Evolutionary conservation across 148 eudicot species (phyloP), one percentile per base, ranked within the genome.

Genomic region (Camellia japonica): DNA sequence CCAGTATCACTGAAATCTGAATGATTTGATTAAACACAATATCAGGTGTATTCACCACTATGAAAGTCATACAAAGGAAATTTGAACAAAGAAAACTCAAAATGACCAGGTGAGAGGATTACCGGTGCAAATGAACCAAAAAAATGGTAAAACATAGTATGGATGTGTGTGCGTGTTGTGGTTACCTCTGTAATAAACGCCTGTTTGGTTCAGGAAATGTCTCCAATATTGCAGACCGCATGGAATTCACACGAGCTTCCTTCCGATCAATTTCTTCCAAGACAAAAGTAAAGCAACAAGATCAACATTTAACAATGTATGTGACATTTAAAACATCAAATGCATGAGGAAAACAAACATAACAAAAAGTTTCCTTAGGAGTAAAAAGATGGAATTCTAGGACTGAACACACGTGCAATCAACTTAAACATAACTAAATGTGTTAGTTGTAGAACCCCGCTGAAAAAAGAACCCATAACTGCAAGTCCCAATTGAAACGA

Each of bases 181-280:
- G 80, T 18, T 75, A 94, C 99, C 99, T 92, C 82, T 96, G 99
- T 78, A 96, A 83, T 74, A 96, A 86, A n/a, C 99, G 90, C 83
- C 98, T 87, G 80, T 96, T 96, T 47, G 99, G 99, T 80, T 96
- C 99, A 70, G 99, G 99, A 86, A 96, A 94, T 20, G 95, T 90
- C 82, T 96, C 99, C 83, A 86, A 30, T 82, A 96, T 90, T 19
- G 99, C 97, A 55, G 97, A 91, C 62, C 92, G 91, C 94, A 94
- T 89, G 46, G 93, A 94, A 84, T 84, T 91, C 46, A 92, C 86
- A 74, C 97, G 94, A 80, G 95, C 89, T 72, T 94, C 98, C 90
- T 91, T 96, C 47, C 85, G 84, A 63, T 94, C 98, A 80, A 92
- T 89, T 90, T 87, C 98, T 96, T 78, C 1, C 18, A 63, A 83